These are phyloP conservation scores for Powellomyces hirtus DNA, from an alignment of 192 early-diverging fungal genomes.

Conservation along the genomic window DNA sequence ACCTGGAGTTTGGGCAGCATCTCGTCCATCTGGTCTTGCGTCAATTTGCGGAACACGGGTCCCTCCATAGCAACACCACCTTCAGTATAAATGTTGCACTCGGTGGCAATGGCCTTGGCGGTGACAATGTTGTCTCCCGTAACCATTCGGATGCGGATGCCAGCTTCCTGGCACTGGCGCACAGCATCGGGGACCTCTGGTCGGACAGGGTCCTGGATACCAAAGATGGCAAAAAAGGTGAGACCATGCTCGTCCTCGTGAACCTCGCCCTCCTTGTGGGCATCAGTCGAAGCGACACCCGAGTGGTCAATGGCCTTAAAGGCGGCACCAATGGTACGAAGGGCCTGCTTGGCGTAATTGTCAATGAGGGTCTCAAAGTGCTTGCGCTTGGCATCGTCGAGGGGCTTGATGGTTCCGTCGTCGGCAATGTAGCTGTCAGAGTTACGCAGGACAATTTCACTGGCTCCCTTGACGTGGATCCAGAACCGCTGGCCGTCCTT, in stretches of 20 bases:
- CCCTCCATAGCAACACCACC: slow-evolving; percentile 94
- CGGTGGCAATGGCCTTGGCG: slow-evolving; percentile 89
- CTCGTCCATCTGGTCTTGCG: slow-evolving; percentile 77
- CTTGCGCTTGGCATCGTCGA: slow-evolving; percentile 18
- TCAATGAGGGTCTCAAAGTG: slow-evolving; percentile 53
- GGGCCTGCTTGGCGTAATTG: slow-evolving; percentile 71
- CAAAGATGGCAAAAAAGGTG: slow-evolving; percentile 84
- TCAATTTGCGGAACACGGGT: slow-evolving; percentile 83
- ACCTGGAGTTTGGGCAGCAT: slow-evolving; percentile 94
- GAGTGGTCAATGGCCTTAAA: slow-evolving; percentile 41
- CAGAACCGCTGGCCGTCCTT: slow-evolving; percentile 45
- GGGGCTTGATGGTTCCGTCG: slow-evolving; percentile 30
- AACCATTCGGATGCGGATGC: slow-evolving; percentile 97
- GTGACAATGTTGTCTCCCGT: slow-evolving; percentile 96
- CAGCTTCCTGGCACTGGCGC: slow-evolving; percentile 80
- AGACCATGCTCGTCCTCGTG: slow-evolving; percentile 57
- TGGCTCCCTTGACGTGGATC: slow-evolving; percentile 92
- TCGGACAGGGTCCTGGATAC: slow-evolving; percentile 96
- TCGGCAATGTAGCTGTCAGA: slow-evolving; percentile 37
- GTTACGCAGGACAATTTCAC: slow-evolving; percentile 62
- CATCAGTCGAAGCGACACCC: slow-evolving; percentile 9
- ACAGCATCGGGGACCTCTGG: slow-evolving; percentile 94
- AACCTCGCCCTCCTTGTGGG: slow-evolving; percentile 56
- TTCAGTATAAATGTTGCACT: slow-evolving; percentile 86
- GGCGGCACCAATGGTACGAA: slow-evolving; percentile 88